Evolutionary conservation across 331 rosid species (phyloP).

Genomic region (Acacia concinna): DNA sequence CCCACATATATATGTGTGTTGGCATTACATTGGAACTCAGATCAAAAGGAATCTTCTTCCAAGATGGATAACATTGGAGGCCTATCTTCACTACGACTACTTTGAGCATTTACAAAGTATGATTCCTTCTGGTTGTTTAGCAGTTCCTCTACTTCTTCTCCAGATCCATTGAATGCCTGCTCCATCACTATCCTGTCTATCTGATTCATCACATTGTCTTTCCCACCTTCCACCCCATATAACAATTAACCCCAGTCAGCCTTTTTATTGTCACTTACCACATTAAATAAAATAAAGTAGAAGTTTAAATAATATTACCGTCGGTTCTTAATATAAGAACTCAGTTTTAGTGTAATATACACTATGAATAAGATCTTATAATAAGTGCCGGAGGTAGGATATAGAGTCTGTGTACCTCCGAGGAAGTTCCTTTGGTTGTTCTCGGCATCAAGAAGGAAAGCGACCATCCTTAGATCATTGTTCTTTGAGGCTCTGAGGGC

Average conservation of each 20-base stretch:
- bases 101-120: slow-evolving; percentile 41
- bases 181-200: slow-evolving; percentile 52
- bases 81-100: neutral
- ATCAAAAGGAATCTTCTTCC: neutral
- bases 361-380: too few relatives aligned
- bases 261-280: neutral
- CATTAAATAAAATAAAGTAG: neutral
- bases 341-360: too few relatives aligned
- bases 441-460: slow-evolving; percentile 49
- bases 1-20: neutral
- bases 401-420: slow-evolving; percentile 33
- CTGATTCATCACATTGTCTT: slow-evolving; percentile 52
- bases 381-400: too few relatives aligned
- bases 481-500: slow-evolving; percentile 40
- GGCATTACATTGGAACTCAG: neutral
- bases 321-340: too few relatives aligned
- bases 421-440: slow-evolving; percentile 64
- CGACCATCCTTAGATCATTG: slow-evolving; percentile 35
- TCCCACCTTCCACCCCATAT: slow-evolving; percentile 39
- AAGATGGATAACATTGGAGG: slow-evolving; percentile 30
- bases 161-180: slow-evolving; percentile 44
- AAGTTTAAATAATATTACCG: neutral
- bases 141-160: slow-evolving; percentile 43
- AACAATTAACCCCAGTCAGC: neutral
- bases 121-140: slow-evolving; percentile 47